These are phyloP conservation scores for Colletotrichum tanaceti DNA, from an alignment of 2,329 filamentous ascomycete genomes.

Conservation along the genomic window DNA sequence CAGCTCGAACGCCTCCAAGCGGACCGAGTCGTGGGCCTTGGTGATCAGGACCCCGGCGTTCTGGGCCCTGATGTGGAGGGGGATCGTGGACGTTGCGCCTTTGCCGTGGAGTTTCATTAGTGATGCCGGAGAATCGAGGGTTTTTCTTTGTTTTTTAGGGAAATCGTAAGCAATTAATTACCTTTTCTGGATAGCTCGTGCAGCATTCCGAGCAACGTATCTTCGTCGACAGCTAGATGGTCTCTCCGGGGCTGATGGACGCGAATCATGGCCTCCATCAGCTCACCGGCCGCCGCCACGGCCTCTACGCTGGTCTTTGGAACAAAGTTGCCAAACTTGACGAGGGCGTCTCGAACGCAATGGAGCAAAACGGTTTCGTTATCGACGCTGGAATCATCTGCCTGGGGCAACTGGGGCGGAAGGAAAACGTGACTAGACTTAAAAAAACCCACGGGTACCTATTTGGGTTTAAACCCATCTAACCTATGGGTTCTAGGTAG, in stretches of 20 bases:
- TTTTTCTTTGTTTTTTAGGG: too few species aligned
- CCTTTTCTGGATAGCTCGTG: not conserved
- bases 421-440: slow-evolving; percentile 52
- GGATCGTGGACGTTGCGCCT: slow-evolving; percentile 40
- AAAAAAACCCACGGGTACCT: too few species aligned
- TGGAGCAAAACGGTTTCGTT: not conserved
- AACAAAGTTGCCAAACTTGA: not conserved
- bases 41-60: slow-evolving; percentile 52
- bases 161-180: too few species aligned
- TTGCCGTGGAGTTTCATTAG: not conserved
- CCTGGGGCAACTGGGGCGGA: slow-evolving; percentile 46
- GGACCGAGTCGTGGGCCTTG: slow-evolving; percentile 36
- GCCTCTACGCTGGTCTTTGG: not conserved
- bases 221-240: not conserved
- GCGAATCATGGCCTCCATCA: not conserved
- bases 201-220: not conserved
- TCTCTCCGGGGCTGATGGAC: not conserved
- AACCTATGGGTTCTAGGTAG: too few species aligned
- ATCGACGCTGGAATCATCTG: slow-evolving; percentile 32
- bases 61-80: slow-evolving; percentile 48
- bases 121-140: too few species aligned
- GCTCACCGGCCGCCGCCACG: not conserved
- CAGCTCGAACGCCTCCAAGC: slow-evolving; percentile 52
- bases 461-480: too few species aligned
- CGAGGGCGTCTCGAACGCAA: not conserved